phyloP scores from a whole-genome alignment of 2,329 filamentous ascomycete species.

The Tolypocladium paradoxum region DNA sequence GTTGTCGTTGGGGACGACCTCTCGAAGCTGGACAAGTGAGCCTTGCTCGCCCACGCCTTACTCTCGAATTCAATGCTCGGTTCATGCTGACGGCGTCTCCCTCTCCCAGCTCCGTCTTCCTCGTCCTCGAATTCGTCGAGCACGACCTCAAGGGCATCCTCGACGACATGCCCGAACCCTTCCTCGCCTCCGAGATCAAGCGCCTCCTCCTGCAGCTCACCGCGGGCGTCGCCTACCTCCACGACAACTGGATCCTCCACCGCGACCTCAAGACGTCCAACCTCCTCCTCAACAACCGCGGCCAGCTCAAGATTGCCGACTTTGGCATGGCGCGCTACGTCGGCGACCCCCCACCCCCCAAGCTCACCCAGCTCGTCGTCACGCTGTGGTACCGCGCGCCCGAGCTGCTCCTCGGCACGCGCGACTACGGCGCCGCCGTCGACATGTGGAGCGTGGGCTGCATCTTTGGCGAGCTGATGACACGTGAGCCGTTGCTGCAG shows the following conservation, averaged over 20 bases:
- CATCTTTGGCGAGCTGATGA: conserved; percentile 86
- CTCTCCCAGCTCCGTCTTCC: conserved; percentile 55
- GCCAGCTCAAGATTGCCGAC: conserved; percentile 89
- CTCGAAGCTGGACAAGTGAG: conserved; percentile 42
- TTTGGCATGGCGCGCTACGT: conserved; percentile 96
- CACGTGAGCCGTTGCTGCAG: conserved; percentile 71
- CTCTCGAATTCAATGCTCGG: neutral
- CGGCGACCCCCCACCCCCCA: conserved; percentile 65
- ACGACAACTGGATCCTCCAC: conserved; percentile 83
- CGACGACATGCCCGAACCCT: conserved; percentile 89
- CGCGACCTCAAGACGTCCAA: conserved; percentile 92
- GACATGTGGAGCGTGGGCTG: conserved; percentile 97
- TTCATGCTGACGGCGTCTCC: neutral
- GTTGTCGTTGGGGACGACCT: conserved; percentile 65
- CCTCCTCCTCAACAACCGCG: conserved; percentile 88
- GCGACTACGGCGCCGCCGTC: conserved; percentile 62
- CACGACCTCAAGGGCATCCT: conserved; percentile 92
- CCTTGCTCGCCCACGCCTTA: neutral
- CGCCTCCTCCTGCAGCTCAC: conserved; percentile 76
- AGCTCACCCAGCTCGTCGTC: conserved; percentile 85
- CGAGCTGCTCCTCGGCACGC: conserved; percentile 75
- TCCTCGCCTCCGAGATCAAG: conserved; percentile 86
- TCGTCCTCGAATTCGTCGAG: conserved; percentile 96
- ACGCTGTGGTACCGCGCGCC: conserved; percentile 95
- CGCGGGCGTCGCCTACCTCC: conserved; percentile 73